Base-by-base conservation (phyloP, 495 filamentous ascomycete species). In the Daldinia caldariorum region DNA sequence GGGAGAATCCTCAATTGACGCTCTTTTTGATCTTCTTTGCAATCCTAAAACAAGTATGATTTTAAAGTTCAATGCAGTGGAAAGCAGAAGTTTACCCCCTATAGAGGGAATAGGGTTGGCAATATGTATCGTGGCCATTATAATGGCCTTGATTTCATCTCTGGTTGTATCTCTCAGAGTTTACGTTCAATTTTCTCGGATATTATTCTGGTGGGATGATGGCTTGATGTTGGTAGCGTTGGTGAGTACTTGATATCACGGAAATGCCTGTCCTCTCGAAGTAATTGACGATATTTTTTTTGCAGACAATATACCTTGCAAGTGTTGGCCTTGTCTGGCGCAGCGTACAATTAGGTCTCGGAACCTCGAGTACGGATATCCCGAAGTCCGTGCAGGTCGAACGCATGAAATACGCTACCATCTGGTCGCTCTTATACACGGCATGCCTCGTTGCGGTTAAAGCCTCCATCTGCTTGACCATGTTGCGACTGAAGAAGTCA, bases 131-230 rank as follows among this genome's bases (percentile, higher is more conserved):
- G 56, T 45, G 1, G 64, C 71, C 2, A 32, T 61, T 16, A 32
- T 61, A 16, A 50, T 67, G 22, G 50, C 31, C 6, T 2, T 51
- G 13, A 12, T 68, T 31, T 64, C 71, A 14, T 31, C 41, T 1
- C 13, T 41, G 6, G 45, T 67, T 9, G 63, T 74, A 22, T 49
- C 37, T 1, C 35, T 74, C 3, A 61, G 71, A 35, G 26, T 65
- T 7, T 67, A 54, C 39, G 29, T 71, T 13, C 59, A 69, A 9
- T 63, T 50, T 31, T 50, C 14, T 14, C 68, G 68, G 8, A 41
- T 18, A 34, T 53, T 34, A 14, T 29, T 74, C 3, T 67, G 71
- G 64, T 74, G 71, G 71, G 71, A 74, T 31, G 71, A 74, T 32
- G 57, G 51, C 1, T 13, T 71, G 16, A 74, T 74, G 68, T 41